Base-by-base conservation (phyloP, 2,329 filamentous ascomycete species). In the Venturia oleaginea region DNA sequence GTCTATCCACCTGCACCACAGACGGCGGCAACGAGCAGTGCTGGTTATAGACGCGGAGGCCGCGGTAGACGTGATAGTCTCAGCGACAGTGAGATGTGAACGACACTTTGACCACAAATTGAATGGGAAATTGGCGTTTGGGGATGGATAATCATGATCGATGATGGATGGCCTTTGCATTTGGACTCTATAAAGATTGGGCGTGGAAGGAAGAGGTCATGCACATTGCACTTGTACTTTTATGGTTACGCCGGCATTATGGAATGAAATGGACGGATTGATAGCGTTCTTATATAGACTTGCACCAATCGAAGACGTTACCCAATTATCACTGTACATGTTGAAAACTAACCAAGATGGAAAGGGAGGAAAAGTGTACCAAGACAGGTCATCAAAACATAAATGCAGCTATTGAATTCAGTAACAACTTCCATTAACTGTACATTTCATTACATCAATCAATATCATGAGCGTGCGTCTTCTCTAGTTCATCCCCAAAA, bases 81-180 rank as follows among this genome's bases (percentile, higher is more conserved):
- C 30, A 63, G 62, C 19, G 62, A 63, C 27, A 57, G 62, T 30
- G 62, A 63, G 46, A 63, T 63, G 46, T 63, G 51, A 63, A 22
- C 32, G n/a, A 17, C 38, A 27, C 6, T 19, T 42, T 61, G 34
- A 61, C 27, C 15, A 19, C 11, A 34, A 27, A 34, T n/a, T 32
- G 30, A 57, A 34, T 34, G 27, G 24, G 30, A 30, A 57, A 19
- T 34, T 19, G 51, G 51, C 51, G 51, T 57, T 54, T 34, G 19
- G 51, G 27, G 11, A 37, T 34, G 34, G 27, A 32, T 34, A n/a
- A 57, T 34, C 30, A 57, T 34, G 51, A 57, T 54, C 51, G 51
- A 57, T n/a, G 51, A 57, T 57, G 30, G 51, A 57, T 57, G 30
- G 27, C 27, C 34, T 30, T 55, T 57, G 51, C 8, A 11, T 15